Evolutionary conservation across 768 basidiomycete genomes (phyloP).

Genomic region (Calocybe gangraenosa): DNA sequence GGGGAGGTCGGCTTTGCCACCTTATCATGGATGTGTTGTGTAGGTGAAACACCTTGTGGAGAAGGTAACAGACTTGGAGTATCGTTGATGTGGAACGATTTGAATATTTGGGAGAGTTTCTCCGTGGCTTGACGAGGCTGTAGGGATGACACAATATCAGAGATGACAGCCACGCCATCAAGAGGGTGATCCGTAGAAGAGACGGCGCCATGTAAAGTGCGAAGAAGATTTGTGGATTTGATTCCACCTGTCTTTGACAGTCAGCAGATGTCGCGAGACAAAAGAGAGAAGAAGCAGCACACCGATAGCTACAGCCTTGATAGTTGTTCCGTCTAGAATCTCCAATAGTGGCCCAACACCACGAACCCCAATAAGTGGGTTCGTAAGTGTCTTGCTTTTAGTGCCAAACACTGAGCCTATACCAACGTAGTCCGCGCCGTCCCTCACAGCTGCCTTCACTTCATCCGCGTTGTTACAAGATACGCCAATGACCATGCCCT

Average conservation of each 20-base stretch:
- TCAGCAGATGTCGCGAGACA: not conserved
- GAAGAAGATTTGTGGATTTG: constrained; percentile 70
- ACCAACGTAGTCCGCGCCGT: constrained; percentile 81
- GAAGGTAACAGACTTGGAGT: not conserved
- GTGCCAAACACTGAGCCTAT: constrained; percentile 85
- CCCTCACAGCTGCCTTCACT: constrained; percentile 53
- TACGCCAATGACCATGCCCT: constrained; percentile 71
- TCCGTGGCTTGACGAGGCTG: constrained; percentile 51
- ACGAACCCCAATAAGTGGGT: constrained; percentile 63
- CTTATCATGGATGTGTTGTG: constrained; percentile 31
- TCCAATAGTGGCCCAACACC: constrained; percentile 66
- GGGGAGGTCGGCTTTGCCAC: constrained; percentile 47
- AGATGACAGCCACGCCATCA: constrained; percentile 86
- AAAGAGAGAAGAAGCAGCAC: constrained; percentile 15
- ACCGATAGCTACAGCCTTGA: constrained; percentile 88
- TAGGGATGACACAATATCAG: constrained; percentile 71
- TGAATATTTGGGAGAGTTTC: constrained; percentile 38
- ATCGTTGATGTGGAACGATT: constrained; percentile 33
- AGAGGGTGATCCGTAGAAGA: constrained; percentile 54
- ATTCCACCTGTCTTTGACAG: constrained; percentile 66
- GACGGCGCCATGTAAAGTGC: constrained; percentile 69
- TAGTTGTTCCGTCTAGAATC: constrained; percentile 53
- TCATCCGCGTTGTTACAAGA: constrained; percentile 71
- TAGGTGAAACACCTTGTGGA: not conserved
- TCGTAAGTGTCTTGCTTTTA: constrained; percentile 68